Base-by-base conservation (phyloP, 805 yeast genomes). In the Dipodascopsis uninucleata region DNA sequence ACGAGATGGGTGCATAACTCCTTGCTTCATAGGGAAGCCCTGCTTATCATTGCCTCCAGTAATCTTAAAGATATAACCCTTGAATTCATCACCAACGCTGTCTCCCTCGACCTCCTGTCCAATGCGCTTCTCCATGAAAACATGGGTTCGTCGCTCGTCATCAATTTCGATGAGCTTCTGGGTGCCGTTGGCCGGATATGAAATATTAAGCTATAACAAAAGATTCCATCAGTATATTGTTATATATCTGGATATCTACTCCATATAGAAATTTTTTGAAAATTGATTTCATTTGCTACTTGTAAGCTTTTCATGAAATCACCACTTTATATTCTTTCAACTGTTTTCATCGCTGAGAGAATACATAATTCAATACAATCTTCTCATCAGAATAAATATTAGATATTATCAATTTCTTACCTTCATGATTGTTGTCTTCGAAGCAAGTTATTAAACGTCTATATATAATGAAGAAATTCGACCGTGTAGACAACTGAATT, bases 21-120 rank as follows among this genome's bases (percentile, higher is more conserved):
- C 98, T 78, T 94, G 98, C 78, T 89, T 93, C 98, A 94, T 93
- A 78, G 98, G 97, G 96, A 93, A 93, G 79, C 98, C 98, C 81
- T 93, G 98, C 79, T 93, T 93, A 80, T 93, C 98, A 85, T 93
- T 93, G 83, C 98, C 98, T 72, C 98, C 98, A 66, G 97, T 76
- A 74, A 93, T 89, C 81, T 84, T 94, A 85, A 93, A 89, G 71
- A 87, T 74, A 88, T 93, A 93, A 70, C 98, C 98, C 77, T 88
- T 90, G 90, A 90, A 87, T 78, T 94, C 98, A 68, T 93, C 97
- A 70, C 95, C 95, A 66, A 93, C 85, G 59, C 87, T 74, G 75
- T 93, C 98, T 76, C 97, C 98, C 71, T 88, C 96, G 70, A 93
- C 95, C 78, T 93, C 98, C 78, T 88, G 97, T 69, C 98, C 98